phyloP scores from a whole-genome alignment of 1,284 basidiomycete species.

The Singerocomus inundabilis region DNA sequence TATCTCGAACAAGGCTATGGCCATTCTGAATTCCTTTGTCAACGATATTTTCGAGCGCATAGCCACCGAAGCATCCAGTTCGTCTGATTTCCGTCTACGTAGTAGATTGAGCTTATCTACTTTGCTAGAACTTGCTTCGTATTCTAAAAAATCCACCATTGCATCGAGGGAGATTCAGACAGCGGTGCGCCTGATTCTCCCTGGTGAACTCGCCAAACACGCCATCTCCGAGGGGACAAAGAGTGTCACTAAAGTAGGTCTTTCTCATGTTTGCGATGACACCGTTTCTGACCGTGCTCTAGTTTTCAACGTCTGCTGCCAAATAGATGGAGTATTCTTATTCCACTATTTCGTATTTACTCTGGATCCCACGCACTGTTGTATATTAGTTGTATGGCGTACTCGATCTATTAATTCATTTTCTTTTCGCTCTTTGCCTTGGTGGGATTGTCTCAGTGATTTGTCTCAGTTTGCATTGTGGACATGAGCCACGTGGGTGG shows the following conservation, averaged over 20 bases:
- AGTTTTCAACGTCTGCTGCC: conserved; percentile 45
- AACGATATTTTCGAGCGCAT: conserved; percentile 78
- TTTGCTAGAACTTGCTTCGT: conserved; percentile 62
- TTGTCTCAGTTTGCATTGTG: no score
- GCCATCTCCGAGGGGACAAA: conserved; percentile 80
- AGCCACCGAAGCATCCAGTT: conserved; percentile 72
- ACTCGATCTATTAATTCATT: conserved; percentile 32
- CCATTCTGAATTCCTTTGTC: conserved; percentile 75
- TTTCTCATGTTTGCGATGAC: conserved; percentile 8
- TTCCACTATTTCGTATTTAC: conserved; percentile 10
- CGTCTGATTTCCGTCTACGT: not conserved
- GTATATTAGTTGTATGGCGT: conserved; percentile 35
- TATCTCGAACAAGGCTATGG: conserved; percentile 82
- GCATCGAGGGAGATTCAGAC: conserved; percentile 83
- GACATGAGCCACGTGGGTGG: no score
- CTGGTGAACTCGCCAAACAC: conserved; percentile 66
- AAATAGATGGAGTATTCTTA: conserved; percentile 27
- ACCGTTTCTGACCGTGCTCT: not conserved
- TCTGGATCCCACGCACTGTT: conserved; percentile 15
- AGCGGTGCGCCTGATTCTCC: conserved; percentile 74
- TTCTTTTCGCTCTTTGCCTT: not conserved
- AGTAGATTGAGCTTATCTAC: not conserved
- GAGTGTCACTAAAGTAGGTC: conserved; percentile 42
- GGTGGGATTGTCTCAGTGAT: no score
- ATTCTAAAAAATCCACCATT: conserved; percentile 82